These are phyloP conservation scores for Venturia carpophila DNA, from an alignment of 2,329 filamentous ascomycete genomes.

Conservation along the genomic window DNA sequence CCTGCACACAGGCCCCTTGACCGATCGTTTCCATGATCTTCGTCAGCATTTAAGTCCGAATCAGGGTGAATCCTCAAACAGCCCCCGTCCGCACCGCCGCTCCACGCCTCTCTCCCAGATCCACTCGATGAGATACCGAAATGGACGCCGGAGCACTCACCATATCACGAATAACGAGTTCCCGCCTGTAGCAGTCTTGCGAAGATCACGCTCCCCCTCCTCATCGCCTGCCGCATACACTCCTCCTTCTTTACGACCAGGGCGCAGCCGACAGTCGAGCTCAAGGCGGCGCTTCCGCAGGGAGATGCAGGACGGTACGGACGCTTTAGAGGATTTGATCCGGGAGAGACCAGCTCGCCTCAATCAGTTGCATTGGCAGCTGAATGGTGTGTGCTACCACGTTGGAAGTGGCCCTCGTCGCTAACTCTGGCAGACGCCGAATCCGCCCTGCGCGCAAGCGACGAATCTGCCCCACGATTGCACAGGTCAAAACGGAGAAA, in stretches of 20 bases:
- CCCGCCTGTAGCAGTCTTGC: not conserved
- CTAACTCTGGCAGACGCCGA: conserved; percentile 11
- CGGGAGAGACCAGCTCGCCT: conserved; percentile 8
- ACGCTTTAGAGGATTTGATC: not conserved
- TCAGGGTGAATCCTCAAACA: not conserved
- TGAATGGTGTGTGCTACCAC: conserved; percentile 15
- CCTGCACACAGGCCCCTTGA: not conserved
- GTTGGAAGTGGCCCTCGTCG: not conserved
- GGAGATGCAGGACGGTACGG: conserved; percentile 14
- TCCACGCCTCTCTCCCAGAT: not conserved
- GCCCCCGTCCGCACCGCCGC: not conserved
- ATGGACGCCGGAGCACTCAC: not conserved
- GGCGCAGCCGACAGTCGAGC: not conserved
- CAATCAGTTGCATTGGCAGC: conserved; percentile 9
- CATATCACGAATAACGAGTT: not conserved
- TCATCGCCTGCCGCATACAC: not conserved
- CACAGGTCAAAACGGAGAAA: conserved; percentile 11
- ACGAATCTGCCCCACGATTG: not conserved
- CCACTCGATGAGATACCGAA: not conserved
- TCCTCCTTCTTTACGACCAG: not conserved
- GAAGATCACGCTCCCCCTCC: not conserved
- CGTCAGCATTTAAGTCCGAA: conserved; percentile 19
- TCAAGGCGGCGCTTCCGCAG: not conserved
- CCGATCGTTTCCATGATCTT: conserved; percentile 16
- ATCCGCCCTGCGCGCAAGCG: conserved; percentile 2